phyloP scores from a whole-genome alignment of 1,139 yeast species.

The Sugiyamaella paludigena region DNA sequence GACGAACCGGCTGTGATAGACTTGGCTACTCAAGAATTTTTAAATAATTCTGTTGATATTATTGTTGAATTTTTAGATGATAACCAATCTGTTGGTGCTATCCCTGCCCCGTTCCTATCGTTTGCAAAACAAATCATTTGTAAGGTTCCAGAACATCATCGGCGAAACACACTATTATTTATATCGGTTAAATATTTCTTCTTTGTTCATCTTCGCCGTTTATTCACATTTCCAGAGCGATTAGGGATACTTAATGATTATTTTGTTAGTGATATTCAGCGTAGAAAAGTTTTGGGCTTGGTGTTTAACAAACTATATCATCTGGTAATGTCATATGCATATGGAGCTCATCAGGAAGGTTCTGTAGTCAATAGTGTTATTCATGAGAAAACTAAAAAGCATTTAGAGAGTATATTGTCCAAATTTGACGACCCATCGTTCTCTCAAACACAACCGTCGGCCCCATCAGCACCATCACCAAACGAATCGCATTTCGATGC shows the following conservation, averaged over 20 bases:
- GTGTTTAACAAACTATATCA: slow-evolving; percentile 24
- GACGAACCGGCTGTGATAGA: slow-evolving; percentile 9
- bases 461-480: too few relatives aligned
- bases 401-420: slow-evolving; percentile 15
- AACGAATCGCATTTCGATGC: too few relatives aligned
- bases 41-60: slow-evolving; percentile 19
- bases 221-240: slow-evolving; percentile 29
- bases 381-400: slow-evolving; percentile 15
- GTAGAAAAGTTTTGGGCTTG: slow-evolving; percentile 27
- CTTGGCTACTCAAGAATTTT: slow-evolving; percentile 18
- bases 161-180: slow-evolving; percentile 21
- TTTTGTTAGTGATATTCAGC: slow-evolving; percentile 28
- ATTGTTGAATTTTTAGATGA: slow-evolving; percentile 27
- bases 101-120: slow-evolving; percentile 27
- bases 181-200: slow-evolving; percentile 30
- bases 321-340: slow-evolving; percentile 20
- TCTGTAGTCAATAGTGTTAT: slow-evolving; percentile 11
- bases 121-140: slow-evolving; percentile 25
- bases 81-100: slow-evolving; percentile 25
- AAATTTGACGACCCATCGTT: not conserved
- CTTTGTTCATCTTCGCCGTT: slow-evolving; percentile 24
- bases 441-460: too few relatives aligned
- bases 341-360: slow-evolving; percentile 18
- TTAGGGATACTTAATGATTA: slow-evolving; percentile 29
- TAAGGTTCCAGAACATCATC: slow-evolving; percentile 22